These are phyloP conservation scores for Mycocentrospora acerina DNA, from an alignment of 2,329 filamentous ascomycete species.

Conservation along the genomic window DNA sequence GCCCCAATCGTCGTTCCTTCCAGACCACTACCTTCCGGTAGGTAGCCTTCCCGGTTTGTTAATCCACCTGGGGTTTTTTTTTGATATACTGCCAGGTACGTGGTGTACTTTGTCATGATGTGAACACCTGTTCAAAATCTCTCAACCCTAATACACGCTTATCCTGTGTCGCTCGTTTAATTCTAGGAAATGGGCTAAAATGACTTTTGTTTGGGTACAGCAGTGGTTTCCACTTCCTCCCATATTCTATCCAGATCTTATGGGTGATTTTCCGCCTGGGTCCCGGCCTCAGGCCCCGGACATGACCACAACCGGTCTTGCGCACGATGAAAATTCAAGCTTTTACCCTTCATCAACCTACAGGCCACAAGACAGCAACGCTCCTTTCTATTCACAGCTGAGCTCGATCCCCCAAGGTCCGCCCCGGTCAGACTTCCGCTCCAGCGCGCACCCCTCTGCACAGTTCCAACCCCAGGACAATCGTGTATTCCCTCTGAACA, in stretches of 20 bases:
- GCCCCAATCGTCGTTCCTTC: conserved; percentile 19
- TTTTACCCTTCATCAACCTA: conserved; percentile 9
- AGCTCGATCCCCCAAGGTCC: conserved; percentile 33
- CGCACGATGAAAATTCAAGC: conserved; percentile 24
- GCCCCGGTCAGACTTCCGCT: conserved; percentile 31
- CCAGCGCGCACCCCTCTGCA: conserved; percentile 22
- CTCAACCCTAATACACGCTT: too few species aligned
- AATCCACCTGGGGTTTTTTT: conserved; percentile 24
- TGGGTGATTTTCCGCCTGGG: conserved; percentile 43
- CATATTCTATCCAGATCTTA: conserved; percentile 41
- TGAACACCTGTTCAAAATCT: not conserved
- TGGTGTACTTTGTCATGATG: conserved; percentile 19
- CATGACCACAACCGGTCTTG: conserved; percentile 28
- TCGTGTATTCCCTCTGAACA: conserved; percentile 33
- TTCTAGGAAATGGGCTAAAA: conserved; percentile 42
- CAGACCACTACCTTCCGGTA: conserved; percentile 32
- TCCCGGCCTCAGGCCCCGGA: conserved; percentile 34
- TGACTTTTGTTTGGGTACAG: conserved; percentile 46
- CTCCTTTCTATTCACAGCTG: conserved; percentile 43
- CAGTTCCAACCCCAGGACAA: conserved; percentile 31
- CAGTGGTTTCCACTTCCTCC: conserved; percentile 47
- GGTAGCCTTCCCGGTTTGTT: conserved; percentile 33
- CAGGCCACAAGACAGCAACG: conserved; percentile 25
- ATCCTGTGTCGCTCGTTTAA: conserved; percentile 10
- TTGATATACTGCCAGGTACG: conserved; percentile 41